Conservation (phyloP, 371 early-diverging fungal genomes). For the Mortierella sp. region DNA sequence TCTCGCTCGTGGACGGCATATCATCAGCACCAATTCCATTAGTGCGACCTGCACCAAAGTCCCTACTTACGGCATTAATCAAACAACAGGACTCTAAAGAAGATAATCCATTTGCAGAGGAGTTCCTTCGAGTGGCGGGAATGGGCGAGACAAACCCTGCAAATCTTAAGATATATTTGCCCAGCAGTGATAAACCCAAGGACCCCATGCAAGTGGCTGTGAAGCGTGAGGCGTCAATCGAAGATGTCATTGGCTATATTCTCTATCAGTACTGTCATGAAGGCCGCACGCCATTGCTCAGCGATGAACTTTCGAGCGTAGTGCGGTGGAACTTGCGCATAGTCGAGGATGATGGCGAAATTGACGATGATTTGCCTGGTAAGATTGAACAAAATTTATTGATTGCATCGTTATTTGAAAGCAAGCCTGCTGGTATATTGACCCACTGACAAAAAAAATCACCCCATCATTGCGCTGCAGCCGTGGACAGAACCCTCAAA, state of each 20-base stretch:
- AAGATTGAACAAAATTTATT: slow-evolving; percentile 12
- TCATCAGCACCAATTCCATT: slow-evolving; percentile 27
- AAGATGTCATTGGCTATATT: slow-evolving; percentile 91
- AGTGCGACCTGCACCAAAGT: slow-evolving; percentile 54
- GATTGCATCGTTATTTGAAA: neutral
- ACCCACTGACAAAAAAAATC: neutral
- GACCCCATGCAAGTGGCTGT: slow-evolving; percentile 80
- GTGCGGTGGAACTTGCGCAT: slow-evolving; percentile 90
- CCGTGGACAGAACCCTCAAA: slow-evolving; percentile 87
- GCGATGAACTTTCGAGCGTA: slow-evolving; percentile 72
- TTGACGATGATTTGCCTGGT: slow-evolving; percentile 97
- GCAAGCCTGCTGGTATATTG: neutral
- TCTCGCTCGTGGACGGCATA: slow-evolving; percentile 17
- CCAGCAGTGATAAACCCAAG: slow-evolving; percentile 62
- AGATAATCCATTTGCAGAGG: slow-evolving; percentile 82
- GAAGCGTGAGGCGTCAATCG: slow-evolving; percentile 86
- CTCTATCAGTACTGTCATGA: slow-evolving; percentile 86
- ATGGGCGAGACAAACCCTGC: slow-evolving; percentile 70
- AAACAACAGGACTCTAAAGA: slow-evolving; percentile 69
- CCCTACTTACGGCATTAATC: slow-evolving; percentile 75
- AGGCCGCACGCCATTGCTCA: slow-evolving; percentile 72
- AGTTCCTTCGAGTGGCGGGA: slow-evolving; percentile 68
- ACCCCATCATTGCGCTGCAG: slow-evolving; percentile 54
- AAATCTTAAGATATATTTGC: slow-evolving; percentile 75
- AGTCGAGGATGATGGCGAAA: slow-evolving; percentile 94